Conservation (phyloP, 2,329 filamentous ascomycete genomes). For the Colletotrichum navitas region DNA sequence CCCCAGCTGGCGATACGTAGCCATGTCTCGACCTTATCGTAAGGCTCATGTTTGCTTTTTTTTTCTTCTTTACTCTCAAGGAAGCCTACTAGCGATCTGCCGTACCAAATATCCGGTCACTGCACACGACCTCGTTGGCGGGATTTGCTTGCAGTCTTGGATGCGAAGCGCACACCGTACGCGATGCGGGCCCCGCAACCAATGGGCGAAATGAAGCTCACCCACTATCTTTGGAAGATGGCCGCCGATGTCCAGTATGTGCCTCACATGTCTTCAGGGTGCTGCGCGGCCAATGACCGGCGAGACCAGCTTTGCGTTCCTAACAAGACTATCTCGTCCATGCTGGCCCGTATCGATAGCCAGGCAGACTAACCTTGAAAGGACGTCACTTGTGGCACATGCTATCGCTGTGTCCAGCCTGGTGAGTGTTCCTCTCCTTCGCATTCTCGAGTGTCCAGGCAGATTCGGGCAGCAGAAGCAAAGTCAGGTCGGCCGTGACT, state of each 20-base stretch:
- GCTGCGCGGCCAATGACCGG: conserved; percentile 21
- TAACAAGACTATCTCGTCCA: conserved; percentile 30
- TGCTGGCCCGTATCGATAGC: conserved; percentile 3
- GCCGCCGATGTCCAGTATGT: conserved; percentile 25
- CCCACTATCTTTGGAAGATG: conserved; percentile 1
- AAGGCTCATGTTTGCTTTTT: conserved; percentile 16
- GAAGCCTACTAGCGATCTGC: conserved; percentile 5
- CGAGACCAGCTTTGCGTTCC: conserved; percentile 23
- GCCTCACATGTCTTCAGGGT: conserved; percentile 14
- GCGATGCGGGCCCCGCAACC: conserved; percentile 1
- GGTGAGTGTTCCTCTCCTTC: not conserved
- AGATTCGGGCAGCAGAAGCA: not conserved
- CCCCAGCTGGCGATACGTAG: not conserved
- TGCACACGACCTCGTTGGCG: not conserved
- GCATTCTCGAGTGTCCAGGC: not conserved
- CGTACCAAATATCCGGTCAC: conserved; percentile 7
- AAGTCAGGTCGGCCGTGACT: not conserved
- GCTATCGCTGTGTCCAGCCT: conserved; percentile 5
- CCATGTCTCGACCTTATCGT: conserved; percentile 31
- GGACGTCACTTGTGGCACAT: conserved; percentile 16
- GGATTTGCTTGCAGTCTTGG: conserved; percentile 12
- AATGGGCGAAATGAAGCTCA: not conserved
- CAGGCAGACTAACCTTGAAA: conserved; percentile 16
- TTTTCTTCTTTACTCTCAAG: not conserved
- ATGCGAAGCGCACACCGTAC: not conserved